Base-by-base conservation (phyloP, 1,284 basidiomycete species). In the Cryptococcus jaspeensis region DNA sequence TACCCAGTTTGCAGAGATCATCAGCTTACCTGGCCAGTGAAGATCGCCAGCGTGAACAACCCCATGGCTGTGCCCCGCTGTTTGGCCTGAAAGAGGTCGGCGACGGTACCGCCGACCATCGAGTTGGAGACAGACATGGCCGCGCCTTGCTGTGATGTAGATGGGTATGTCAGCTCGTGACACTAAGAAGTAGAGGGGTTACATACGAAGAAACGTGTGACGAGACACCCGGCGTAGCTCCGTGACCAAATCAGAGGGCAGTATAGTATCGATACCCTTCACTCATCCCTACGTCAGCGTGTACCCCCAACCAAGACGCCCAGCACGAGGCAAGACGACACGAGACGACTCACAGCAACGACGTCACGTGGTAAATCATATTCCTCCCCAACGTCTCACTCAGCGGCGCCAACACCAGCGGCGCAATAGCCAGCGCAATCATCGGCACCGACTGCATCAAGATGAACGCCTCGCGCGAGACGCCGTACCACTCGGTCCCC, bases 31-130 rank as follows among this genome's bases (percentile, higher is more conserved):
- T 79, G 53, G 52, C 78, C 57, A 59, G 59, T 62, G 50, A 77
- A 80, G 50, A 79, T 76, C 9, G 70, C 56, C 2, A 79, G 52
- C 11, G 71, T 64, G 58, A 79, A 80, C 6, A 76, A 56, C 35
- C 71, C 72, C 79, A 81, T 80, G 0, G 77, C 71, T 2, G 66
- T 57, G 0, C 79, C 79, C 20, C 80, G 63, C 28, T 66, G 57
- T 13, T 59, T 60, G 48, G 75, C 74, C 22, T 55, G 66, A 58
- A 68, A 78, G 28, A 75, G 55, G 59, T 78, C 77, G 35, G 75
- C 75, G 7, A 79, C 68, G 5, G 72, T 72, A 8, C 76, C 76
- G 5, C 73, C 72, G 7, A 75, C 72, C 59, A 75, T 70, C 0
- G 66, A 64, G 46, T 74, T 74, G 15, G 67, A 72, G 4, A 72